Evolutionary conservation across 2,329 filamentous ascomycete genomes (phyloP).

Genomic region (Epichloe coenophiala): DNA sequence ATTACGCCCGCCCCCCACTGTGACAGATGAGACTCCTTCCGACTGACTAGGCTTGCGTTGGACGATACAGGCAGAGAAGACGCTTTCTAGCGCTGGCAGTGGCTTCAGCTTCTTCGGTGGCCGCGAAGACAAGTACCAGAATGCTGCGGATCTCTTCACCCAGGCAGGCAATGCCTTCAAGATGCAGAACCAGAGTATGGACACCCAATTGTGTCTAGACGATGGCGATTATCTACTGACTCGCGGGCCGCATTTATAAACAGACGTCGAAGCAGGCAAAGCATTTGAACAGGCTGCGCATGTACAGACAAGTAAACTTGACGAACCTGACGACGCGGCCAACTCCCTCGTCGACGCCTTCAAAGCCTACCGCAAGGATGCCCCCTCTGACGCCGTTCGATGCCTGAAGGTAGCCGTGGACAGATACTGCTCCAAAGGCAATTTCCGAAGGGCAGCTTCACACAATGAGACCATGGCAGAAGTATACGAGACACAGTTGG

Average conservation of each 20-base stretch:
- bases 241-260: neutral
- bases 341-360: conserved; percentile 83
- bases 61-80: conserved; percentile 65
- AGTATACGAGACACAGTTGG: conserved; percentile 69
- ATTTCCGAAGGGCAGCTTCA: conserved; percentile 79
- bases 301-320: conserved; percentile 68
- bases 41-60: conserved; percentile 5
- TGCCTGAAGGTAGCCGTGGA: conserved; percentile 69
- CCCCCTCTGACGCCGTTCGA: conserved; percentile 69
- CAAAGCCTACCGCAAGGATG: conserved; percentile 82
- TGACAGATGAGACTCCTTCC: conserved; percentile 1
- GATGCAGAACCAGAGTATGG: conserved; percentile 68
- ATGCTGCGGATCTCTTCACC: conserved; percentile 74
- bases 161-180: conserved; percentile 88
- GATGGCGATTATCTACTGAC: neutral
- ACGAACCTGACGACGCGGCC: conserved; percentile 84
- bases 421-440: conserved; percentile 80
- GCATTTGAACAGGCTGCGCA: conserved; percentile 78
- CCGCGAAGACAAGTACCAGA: conserved; percentile 75
- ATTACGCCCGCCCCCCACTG: conserved; percentile 7
- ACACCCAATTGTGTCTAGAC: neutral
- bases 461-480: conserved; percentile 85
- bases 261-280: conserved; percentile 73
- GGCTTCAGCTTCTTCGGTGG: conserved; percentile 89
- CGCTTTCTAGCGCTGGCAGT: conserved; percentile 55